phyloP scores from a whole-genome alignment of 2,329 filamentous ascomycete species.

The Fusarium agapanthi region DNA sequence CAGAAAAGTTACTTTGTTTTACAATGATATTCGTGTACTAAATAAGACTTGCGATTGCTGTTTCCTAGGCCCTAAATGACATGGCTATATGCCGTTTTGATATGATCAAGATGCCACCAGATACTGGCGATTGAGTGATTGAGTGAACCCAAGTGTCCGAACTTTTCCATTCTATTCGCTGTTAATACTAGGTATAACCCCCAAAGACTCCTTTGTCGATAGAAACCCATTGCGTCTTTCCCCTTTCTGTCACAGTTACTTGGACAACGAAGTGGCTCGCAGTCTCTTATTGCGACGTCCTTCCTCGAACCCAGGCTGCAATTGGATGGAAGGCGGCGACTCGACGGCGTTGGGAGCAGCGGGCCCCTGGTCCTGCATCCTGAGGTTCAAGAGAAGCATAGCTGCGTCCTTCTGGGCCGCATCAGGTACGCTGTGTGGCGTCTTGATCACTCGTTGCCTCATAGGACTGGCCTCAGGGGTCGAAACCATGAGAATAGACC shows the following conservation, averaged over 20 bases:
- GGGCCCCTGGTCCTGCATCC: slow-evolving; percentile 12
- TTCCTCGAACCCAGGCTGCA: background rate
- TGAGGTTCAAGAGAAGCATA: slow-evolving; percentile 36
- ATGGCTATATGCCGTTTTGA: slow-evolving; percentile 6
- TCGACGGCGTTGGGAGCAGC: background rate
- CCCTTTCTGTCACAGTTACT: background rate
- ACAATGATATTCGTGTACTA: background rate
- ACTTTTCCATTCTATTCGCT: slow-evolving; percentile 33
- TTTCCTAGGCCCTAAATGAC: background rate
- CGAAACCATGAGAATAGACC: slow-evolving; percentile 10
- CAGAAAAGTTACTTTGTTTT: slow-evolving; percentile 4
- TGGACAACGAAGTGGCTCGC: slow-evolving; percentile 28
- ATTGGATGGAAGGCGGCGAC: background rate
- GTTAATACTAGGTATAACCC: slow-evolving; percentile 24
- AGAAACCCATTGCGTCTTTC: background rate
- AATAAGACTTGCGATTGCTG: slow-evolving; percentile 14
- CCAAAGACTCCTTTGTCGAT: slow-evolving; percentile 2
- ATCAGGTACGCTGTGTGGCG: slow-evolving; percentile 5
- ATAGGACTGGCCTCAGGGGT: slow-evolving; percentile 33
- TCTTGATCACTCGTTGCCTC: background rate
- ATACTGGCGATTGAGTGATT: background rate
- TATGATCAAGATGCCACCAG: background rate
- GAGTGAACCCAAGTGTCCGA: slow-evolving; percentile 8
- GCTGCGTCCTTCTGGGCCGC: slow-evolving; percentile 33
- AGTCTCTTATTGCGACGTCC: slow-evolving; percentile 37